A percentile compares a stretch with the other conserved stretches of the same genome.
Conservation (phyloP, 208 protist genomes). For the Acanthamoeba castellanii region DNA sequence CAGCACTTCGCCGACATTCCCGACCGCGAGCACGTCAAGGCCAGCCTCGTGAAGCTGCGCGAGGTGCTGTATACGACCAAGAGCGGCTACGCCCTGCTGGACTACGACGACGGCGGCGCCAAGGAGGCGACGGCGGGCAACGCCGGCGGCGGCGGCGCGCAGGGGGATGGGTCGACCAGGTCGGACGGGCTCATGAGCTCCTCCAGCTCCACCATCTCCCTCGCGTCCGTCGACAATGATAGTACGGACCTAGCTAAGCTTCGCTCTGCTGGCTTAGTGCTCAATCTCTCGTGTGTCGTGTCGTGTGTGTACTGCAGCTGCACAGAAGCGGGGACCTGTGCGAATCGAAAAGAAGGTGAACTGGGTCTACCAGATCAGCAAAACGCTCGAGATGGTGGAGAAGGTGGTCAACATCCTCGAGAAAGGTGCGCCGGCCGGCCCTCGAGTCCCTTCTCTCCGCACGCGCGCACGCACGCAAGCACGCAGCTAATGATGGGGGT, state of each 20-base stretch:
- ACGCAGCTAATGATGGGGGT: neutral
- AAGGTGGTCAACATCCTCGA: slow-evolving; percentile 39
- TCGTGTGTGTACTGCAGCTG: neutral
- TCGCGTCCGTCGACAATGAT: neutral
- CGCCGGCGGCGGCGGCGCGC: neutral
- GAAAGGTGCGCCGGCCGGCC: neutral
- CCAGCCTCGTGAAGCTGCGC: slow-evolving; percentile 2
- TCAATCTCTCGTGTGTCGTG: neutral
- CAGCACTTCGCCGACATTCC: neutral
- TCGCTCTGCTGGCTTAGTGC: neutral
- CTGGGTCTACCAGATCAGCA: slow-evolving; percentile 23
- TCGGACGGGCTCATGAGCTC: neutral
- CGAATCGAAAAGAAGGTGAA: slow-evolving; percentile 43
- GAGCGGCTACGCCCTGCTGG: neutral
- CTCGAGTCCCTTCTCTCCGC: too few relatives aligned
- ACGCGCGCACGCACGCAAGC: neutral
- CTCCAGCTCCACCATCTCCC: neutral
- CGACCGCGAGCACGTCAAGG: neutral
- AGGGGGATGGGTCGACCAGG: neutral
- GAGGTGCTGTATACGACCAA: slow-evolving; percentile 15
- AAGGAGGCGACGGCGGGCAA: neutral
- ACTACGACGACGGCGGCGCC: neutral
- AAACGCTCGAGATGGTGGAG: slow-evolving; percentile 30
- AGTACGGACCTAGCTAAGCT: neutral
- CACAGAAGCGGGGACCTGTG: neutral